Evolutionary conservation across 2,329 filamentous ascomycete genomes (phyloP).

Genomic region (Fusarium falciforme): DNA sequence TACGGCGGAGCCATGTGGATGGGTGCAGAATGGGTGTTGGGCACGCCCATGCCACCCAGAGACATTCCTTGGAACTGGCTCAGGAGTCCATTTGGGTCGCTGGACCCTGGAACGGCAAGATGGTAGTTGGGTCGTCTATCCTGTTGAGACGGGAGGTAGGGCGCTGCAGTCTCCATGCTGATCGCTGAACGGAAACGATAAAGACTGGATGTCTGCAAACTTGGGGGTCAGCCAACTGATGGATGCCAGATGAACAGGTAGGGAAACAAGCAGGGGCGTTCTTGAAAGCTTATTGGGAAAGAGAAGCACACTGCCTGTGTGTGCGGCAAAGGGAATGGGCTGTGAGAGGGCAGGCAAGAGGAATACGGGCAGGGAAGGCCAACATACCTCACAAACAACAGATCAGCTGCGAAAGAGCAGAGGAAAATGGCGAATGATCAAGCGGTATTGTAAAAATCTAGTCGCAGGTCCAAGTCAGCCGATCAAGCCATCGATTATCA

Average conservation of each 20-base stretch:
- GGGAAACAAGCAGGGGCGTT: background rate
- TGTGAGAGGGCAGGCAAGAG: background rate
- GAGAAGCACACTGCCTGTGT: background rate
- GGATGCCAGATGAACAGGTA: background rate
- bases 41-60: constrained; percentile 51
- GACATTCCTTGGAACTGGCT: constrained; percentile 53
- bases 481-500: background rate
- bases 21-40: constrained; percentile 44
- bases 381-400: constrained; percentile 49
- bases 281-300: background rate
- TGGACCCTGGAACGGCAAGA: constrained; percentile 44
- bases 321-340: background rate
- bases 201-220: constrained; percentile 45
- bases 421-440: constrained; percentile 48
- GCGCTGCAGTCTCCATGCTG: constrained; percentile 52
- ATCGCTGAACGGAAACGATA: constrained; percentile 48
- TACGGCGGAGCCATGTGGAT: constrained; percentile 51
- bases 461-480: background rate
- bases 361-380: background rate
- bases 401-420: constrained; percentile 45
- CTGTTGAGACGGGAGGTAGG: constrained; percentile 48
- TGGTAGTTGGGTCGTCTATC: constrained; percentile 47
- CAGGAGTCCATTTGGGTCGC: constrained; percentile 48
- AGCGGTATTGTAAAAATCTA: constrained; percentile 46
- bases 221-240: constrained; percentile 1